Base-by-base conservation (phyloP, 768 basidiomycete species). In the Russula griseocarnosa region DNA sequence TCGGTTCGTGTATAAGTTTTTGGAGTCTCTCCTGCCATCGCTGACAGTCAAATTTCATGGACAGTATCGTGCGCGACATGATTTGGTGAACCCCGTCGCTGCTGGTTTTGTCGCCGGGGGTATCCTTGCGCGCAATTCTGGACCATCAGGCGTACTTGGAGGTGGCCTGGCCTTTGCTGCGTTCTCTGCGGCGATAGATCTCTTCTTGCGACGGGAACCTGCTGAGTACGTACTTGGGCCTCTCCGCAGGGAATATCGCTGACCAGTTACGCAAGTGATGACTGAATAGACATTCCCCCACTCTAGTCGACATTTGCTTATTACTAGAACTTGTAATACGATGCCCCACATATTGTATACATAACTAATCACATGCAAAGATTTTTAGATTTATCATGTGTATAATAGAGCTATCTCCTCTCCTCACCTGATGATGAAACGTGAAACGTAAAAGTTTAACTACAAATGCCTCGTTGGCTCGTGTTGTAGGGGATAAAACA, bases 1-100 rank as follows among this genome's bases (percentile, higher is more conserved):
- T 90, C 87, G 68, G 95, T 91, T 75, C 73, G 94, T 86, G 18
- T 22, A 28, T 34, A 52, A 40, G 14, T 42, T 55, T 55, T 32
- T 51, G 36, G 9, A 26, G 18, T 36, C 2, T n/a, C 4, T 44
- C 20, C 22, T 10, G 28, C 32, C 9, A 8, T 47, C 18, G 22
- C 22, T 62, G 34, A 57, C 22, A 28, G 36, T 22, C 44, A 50
- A 3, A 26, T 51, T 28, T 22, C 16, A n/a, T 10, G 44, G 7
- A 51, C 65, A 97, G 95, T 98, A 97, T 76, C 93, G 96, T 51
- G 95, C 93, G 10, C 94, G 87, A 76, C 95, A 97, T 71, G 96
- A 98, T 74, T 91, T 98, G 69, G 87, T 86, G 61, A 98, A 98
- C 73, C 89, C 93, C 11, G 83, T 93, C 20, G 83, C 86, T 14